A percentile compares a stretch with the other conserved stretches of the same genome.
phyloP scores from a whole-genome alignment of 2,329 filamentous ascomycete species.

The Cordyceps javanica region DNA sequence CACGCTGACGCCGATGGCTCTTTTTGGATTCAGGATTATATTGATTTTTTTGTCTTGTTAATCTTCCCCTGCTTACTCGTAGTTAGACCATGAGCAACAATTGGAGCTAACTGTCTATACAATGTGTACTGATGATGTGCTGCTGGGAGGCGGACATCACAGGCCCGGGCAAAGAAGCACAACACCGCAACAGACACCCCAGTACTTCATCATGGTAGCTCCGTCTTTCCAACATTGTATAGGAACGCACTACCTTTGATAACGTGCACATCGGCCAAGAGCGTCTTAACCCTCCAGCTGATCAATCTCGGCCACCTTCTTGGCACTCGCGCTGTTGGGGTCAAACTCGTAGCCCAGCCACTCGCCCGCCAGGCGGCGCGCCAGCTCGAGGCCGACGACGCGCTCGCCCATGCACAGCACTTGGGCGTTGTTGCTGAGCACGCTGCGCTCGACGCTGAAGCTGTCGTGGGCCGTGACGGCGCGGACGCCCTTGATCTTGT shows the following conservation, averaged over 20 bases:
- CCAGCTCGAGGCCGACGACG: constrained; percentile 75
- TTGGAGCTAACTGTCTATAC: background rate
- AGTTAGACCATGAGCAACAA: background rate
- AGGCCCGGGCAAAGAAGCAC: background rate
- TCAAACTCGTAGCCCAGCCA: constrained; percentile 85
- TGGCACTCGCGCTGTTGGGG: constrained; percentile 39
- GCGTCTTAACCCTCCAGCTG: constrained; percentile 27
- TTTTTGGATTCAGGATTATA: background rate
- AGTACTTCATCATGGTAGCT: too few relatives aligned
- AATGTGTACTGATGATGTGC: background rate
- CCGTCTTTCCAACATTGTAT: too few relatives aligned
- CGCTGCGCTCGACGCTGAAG: constrained; percentile 73
- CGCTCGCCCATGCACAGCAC: constrained; percentile 82
- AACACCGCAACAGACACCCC: too few relatives aligned
- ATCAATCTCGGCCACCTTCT: constrained; percentile 38
- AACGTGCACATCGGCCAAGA: background rate
- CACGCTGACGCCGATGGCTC: background rate
- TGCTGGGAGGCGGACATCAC: background rate
- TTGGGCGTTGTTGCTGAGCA: constrained; percentile 81
- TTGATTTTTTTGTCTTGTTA: too few relatives aligned
- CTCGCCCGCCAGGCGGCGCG: constrained; percentile 68
- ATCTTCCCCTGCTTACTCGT: too few relatives aligned
- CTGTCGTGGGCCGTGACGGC: constrained; percentile 88
- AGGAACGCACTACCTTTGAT: too few relatives aligned
- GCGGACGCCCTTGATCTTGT: constrained; percentile 77